These are phyloP conservation scores for Scytalidium lignicola DNA, from an alignment of 2,329 filamentous ascomycete genomes.

Conservation along the genomic window DNA sequence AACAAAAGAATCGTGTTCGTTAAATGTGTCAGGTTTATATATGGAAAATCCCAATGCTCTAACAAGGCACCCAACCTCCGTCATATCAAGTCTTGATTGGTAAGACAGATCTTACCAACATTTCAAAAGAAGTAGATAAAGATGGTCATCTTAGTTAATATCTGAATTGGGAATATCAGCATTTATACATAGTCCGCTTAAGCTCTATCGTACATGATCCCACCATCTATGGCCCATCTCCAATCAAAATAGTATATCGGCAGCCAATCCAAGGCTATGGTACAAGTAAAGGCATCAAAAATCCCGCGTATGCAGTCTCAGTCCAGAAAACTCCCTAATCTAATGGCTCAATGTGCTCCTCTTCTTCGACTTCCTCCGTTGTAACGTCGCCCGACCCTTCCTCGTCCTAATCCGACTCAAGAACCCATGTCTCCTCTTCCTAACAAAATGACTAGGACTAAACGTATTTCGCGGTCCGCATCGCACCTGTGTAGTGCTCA, in stretches of 20 bases:
- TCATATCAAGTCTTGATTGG: too few species aligned
- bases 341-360: slow-evolving; percentile 30
- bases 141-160: not conserved
- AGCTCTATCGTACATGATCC: not conserved
- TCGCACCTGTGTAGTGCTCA: slow-evolving; percentile 24
- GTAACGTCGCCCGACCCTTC: slow-evolving; percentile 25
- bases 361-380: slow-evolving; percentile 25
- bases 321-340: not conserved
- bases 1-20: too few species aligned
- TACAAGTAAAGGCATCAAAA: not conserved
- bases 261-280: not conserved
- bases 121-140: too few species aligned
- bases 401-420: slow-evolving; percentile 27
- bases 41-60: too few species aligned
- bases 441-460: slow-evolving; percentile 30
- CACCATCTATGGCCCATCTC: not conserved
- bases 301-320: not conserved
- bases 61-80: too few species aligned
- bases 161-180: not conserved
- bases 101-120: too few species aligned
- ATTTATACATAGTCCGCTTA: not conserved
- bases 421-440: slow-evolving; percentile 31
- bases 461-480: slow-evolving; percentile 29
- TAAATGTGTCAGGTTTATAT: too few species aligned
- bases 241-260: not conserved